Conservation (phyloP, 805 yeast species). For the Lipomyces oligophaga region DNA sequence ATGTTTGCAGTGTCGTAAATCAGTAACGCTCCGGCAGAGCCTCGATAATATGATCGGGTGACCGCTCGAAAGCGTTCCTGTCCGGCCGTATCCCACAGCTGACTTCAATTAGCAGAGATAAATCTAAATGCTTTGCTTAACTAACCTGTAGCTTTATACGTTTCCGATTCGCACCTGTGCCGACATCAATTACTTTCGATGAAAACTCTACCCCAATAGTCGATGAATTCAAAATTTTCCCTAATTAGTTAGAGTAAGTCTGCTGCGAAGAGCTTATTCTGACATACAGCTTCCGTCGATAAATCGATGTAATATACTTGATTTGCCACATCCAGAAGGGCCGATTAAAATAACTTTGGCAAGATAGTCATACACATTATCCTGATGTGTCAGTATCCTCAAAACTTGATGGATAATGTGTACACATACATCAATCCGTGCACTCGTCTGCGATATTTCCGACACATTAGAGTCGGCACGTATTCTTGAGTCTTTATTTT, state of each 20-base stretch:
- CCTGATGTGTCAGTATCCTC: constrained; percentile 6
- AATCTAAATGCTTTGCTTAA: background rate
- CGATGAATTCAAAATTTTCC: constrained; percentile 38
- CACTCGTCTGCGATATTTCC: background rate
- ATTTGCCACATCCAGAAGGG: constrained; percentile 48
- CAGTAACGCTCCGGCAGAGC: constrained; percentile 90
- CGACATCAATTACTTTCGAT: constrained; percentile 39
- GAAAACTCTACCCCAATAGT: constrained; percentile 43
- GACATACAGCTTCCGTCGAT: constrained; percentile 38
- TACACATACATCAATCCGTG: background rate
- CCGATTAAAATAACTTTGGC: constrained; percentile 44
- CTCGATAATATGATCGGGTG: constrained; percentile 89
- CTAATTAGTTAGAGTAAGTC: constrained; percentile 17
- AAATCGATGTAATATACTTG: constrained; percentile 45
- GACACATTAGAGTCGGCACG: background rate
- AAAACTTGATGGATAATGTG: background rate
- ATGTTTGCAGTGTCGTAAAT: constrained; percentile 87
- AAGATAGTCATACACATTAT: constrained; percentile 37
- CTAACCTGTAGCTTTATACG: constrained; percentile 32
- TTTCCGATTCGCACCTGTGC: constrained; percentile 32
- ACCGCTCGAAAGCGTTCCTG: constrained; percentile 94
- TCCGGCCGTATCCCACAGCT: constrained; percentile 97
- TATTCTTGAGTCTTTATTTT: no score
- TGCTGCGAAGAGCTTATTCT: background rate
- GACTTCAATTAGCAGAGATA: constrained; percentile 45